Base-by-base conservation (phyloP, 805 yeast genomes). In the Kodamaea neixiangensis region DNA sequence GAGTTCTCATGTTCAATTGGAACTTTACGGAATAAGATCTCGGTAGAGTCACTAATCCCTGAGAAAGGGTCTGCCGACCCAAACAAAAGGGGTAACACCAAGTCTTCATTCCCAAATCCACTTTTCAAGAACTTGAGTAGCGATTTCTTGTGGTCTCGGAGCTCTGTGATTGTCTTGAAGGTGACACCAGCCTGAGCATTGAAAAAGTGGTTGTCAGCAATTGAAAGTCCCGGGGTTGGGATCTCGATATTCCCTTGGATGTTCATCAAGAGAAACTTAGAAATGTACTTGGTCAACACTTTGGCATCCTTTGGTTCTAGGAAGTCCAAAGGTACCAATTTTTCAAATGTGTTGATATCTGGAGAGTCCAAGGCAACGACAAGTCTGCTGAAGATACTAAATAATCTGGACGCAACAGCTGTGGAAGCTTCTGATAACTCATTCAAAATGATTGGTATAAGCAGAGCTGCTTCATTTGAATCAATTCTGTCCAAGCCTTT, bases 131-230 rank as follows among this genome's bases (percentile, higher is more conserved):
- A 86, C 67, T 58, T 75, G 57, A 53, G 55, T 13, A 73, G 56
- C 5, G 61, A 52, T 2, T 44, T 47, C 53, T 73, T 74, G 15
- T 69, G 63, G 1, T 46, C 48, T 10, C 51, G 55, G 39, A 89
- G 64, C 15, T 78, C 81, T 0, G 74, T 75, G 5, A 72, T 68
- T 1, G 70, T 52, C 48, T 79, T 79, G 59, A 80, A 83, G 0
- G 79, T 65, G 0, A 83, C 79, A 21, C 92, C 93, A 2, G 93
- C 89, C 54, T 80, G 80, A 48, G 75, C 77, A 0, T 89, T 85
- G 57, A 89, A 81, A 57, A 85, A 89, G 0, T 79, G 63, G 15
- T 80, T 77, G 39, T 86, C 90, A 0, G 62, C 62, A 0, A 73
- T 64, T 11, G 85, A 72, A 47, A 91, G 67, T 0, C 96, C 96